A percentile compares a stretch with the other conserved stretches of the same genome.
These are phyloP conservation scores for Diutina mesorugosa DNA, from an alignment of 1,139 yeast species.

Conservation along the genomic window DNA sequence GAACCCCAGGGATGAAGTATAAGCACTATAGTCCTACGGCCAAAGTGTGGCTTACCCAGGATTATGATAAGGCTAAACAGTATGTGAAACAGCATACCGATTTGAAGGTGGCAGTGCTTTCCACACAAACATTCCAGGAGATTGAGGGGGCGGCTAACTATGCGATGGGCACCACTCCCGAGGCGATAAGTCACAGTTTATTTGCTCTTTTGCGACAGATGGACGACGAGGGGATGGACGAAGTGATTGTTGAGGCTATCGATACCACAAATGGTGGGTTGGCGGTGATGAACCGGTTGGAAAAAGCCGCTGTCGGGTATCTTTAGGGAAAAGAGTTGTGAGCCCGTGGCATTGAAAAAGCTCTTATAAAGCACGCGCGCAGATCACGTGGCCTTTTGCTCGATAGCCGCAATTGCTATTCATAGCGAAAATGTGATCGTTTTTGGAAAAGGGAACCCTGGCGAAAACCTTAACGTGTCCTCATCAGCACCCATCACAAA, in stretches of 20 bases:
- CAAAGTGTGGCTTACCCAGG: conserved; percentile 41
- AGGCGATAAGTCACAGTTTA: conserved; percentile 59
- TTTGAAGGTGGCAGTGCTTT: background rate
- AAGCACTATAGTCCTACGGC: conserved; percentile 91
- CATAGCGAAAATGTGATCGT: no score
- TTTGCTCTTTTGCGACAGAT: conserved; percentile 62
- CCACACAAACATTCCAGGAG: background rate
- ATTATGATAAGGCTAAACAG: background rate
- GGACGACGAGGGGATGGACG: conserved; percentile 49
- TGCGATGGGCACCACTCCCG: conserved; percentile 41
- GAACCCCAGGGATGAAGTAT: conserved; percentile 97
- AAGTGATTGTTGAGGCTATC: conserved; percentile 67
- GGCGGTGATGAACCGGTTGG: conserved; percentile 85
- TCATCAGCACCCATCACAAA: no score
- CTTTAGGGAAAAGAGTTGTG: conserved; percentile 11
- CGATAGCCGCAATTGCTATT: no score
- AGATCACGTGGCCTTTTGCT: no score
- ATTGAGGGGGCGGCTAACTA: background rate
- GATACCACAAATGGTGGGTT: conserved; percentile 65
- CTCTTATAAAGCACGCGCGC: no score
- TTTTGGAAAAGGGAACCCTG: no score
- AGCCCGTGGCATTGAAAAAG: conserved; percentile 15
- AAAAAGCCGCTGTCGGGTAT: conserved; percentile 54
- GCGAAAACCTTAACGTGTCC: no score
- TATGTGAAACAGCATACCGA: background rate